phyloP scores from a whole-genome alignment of 192 early-diverging fungal genomes.

The Backusella luteola region DNA sequence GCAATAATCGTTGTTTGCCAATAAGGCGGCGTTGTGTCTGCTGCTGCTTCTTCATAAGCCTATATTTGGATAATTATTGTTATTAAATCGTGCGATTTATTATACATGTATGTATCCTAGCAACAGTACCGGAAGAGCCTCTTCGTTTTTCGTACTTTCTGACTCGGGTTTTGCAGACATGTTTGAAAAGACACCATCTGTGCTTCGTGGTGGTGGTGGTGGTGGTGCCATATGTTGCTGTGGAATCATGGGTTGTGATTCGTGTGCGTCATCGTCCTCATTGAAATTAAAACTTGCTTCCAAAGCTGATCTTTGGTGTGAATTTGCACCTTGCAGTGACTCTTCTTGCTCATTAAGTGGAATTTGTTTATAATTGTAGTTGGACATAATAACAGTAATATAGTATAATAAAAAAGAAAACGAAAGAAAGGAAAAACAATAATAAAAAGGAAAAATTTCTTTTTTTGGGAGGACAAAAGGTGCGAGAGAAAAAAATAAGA shows the following conservation, averaged over 20 bases:
- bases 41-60: slow-evolving; percentile 73
- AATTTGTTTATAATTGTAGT: background rate
- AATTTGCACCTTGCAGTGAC: background rate
- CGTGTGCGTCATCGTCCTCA: background rate
- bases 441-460: background rate
- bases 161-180: slow-evolving; percentile 50
- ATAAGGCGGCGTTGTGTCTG: slow-evolving; percentile 62
- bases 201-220: background rate
- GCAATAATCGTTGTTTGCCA: slow-evolving; percentile 72
- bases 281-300: slow-evolving; percentile 9
- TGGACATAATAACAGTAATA: background rate
- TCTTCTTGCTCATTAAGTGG: background rate
- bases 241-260: background rate
- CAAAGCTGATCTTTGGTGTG: slow-evolving; percentile 4
- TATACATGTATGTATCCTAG: background rate
- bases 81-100: background rate
- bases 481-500: background rate
- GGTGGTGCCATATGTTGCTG: background rate
- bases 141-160: slow-evolving; percentile 36
- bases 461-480: background rate
- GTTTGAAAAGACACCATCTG: slow-evolving; percentile 52
- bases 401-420: background rate
- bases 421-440: background rate
- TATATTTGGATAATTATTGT: slow-evolving; percentile 4
- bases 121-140: slow-evolving; percentile 41